These are phyloP conservation scores for Myriosclerotinia scirpicola DNA, from an alignment of 2,329 filamentous ascomycete genomes.

Conservation along the genomic window DNA sequence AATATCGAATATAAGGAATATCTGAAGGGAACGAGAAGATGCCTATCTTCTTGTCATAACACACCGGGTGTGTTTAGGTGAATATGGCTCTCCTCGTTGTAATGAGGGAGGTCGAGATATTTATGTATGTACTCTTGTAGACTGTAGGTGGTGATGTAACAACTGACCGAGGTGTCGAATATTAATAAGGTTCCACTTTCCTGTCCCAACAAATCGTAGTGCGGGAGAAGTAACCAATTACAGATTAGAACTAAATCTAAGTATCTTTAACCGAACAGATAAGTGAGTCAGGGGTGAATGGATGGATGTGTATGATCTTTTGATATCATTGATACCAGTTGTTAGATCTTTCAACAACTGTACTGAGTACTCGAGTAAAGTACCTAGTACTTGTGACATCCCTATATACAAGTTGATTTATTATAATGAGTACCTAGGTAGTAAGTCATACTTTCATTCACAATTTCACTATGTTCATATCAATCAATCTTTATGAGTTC, in stretches of 20 bases:
- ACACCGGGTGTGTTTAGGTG: constrained; percentile 14
- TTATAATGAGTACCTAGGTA: too few relatives aligned
- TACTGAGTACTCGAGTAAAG: neutral
- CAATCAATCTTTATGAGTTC: neutral
- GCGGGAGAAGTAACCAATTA: constrained; percentile 12
- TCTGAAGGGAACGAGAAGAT: constrained; percentile 12
- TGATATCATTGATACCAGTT: neutral
- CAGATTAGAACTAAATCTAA: neutral
- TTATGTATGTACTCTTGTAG: constrained; percentile 20
- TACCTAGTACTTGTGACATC: neutral
- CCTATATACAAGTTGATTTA: neutral
- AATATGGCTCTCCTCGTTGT: constrained; percentile 2
- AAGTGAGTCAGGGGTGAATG: constrained; percentile 5
- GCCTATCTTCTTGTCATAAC: constrained; percentile 12
- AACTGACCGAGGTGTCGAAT: constrained; percentile 14
- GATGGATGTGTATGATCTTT: constrained; percentile 8
- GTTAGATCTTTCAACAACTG: neutral
- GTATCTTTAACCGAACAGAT: constrained; percentile 14
- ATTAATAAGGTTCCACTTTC: constrained; percentile 12
- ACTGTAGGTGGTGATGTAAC: neutral
- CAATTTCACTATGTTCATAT: neutral
- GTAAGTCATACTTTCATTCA: too few relatives aligned
- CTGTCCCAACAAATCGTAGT: constrained; percentile 20
- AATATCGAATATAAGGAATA: constrained; percentile 3
- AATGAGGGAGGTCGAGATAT: constrained; percentile 16